These are phyloP conservation scores for Mucuna pruriens DNA, from an alignment of 306 rosid species.

Conservation along the genomic window DNA sequence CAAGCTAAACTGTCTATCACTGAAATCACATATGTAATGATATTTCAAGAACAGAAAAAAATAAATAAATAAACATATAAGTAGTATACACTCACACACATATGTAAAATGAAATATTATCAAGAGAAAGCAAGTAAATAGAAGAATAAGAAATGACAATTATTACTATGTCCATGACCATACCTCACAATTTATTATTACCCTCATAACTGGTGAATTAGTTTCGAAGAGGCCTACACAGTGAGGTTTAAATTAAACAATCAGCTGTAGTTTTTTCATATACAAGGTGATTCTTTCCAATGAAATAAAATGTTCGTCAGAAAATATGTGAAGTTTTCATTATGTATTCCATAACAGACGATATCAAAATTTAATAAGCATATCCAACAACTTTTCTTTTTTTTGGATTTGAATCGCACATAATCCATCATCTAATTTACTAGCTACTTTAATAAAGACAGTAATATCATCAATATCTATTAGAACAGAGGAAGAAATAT, in stretches of 20 bases:
- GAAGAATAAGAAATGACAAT: not conserved
- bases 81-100: not conserved
- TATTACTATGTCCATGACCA: not conserved
- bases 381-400: not conserved
- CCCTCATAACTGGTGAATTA: not conserved
- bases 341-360: not conserved
- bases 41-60: not conserved
- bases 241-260: not conserved
- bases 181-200: not conserved
- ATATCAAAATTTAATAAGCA: conserved; percentile 9
- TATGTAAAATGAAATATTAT: conserved; percentile 5
- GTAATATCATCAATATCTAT: conserved; percentile 7
- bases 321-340: not conserved
- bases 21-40: not conserved
- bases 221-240: not conserved
- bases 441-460: not conserved
- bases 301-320: not conserved
- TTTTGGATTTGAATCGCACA: not conserved
- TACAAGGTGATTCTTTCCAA: not conserved
- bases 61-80: not conserved
- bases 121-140: not conserved
- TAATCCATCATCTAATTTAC: conserved; percentile 15
- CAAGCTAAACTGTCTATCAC: conserved; percentile 12
- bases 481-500: no score
- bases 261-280: not conserved